phyloP scores from a whole-genome alignment of 1,284 basidiomycete genomes.

The Afroboletus lepidellus region DNA sequence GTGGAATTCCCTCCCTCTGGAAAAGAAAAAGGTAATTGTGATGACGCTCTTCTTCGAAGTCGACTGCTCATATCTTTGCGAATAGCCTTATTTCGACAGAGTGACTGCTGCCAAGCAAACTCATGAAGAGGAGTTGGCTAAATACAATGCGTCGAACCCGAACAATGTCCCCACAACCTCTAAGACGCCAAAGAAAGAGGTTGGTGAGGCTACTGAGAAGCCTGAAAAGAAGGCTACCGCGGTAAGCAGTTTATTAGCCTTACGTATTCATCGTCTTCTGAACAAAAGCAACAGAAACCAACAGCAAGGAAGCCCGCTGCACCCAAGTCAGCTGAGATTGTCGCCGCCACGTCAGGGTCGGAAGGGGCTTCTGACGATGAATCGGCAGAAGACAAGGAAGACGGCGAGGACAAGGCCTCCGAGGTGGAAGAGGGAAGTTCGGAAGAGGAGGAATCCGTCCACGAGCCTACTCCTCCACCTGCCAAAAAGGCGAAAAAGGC shows the following conservation, averaged over 20 bases:
- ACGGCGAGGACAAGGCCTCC: conserved; percentile 32
- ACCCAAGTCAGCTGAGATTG: conserved; percentile 26
- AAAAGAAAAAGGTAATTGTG: conserved; percentile 68
- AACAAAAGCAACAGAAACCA: conserved; percentile 24
- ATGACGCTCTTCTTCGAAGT: not conserved
- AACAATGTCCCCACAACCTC: conserved; percentile 41
- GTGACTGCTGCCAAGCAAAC: conserved; percentile 44
- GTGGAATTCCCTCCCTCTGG: conserved; percentile 70
- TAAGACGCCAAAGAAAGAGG: conserved; percentile 23
- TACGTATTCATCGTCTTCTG: conserved; percentile 11
- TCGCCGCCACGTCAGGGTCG: conserved; percentile 32
- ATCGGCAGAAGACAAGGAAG: conserved; percentile 20
- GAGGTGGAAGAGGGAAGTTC: conserved; percentile 34
- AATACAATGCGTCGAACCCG: conserved; percentile 50
- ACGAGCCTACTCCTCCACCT: conserved; percentile 33
- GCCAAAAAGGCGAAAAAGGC: conserved; percentile 37
- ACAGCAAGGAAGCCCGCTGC: conserved; percentile 14
- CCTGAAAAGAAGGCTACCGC: conserved; percentile 24
- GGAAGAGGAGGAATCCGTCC: conserved; percentile 19
- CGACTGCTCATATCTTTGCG: conserved; percentile 7
- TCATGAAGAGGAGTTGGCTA: conserved; percentile 49
- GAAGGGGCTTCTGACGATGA: conserved; percentile 25
- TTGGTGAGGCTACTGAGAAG: conserved; percentile 18
- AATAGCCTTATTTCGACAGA: conserved; percentile 30
- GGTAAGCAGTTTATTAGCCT: conserved; percentile 15